Base-by-base conservation (phyloP, 306 rosid genomes). In the Inga leiocalycina region DNA sequence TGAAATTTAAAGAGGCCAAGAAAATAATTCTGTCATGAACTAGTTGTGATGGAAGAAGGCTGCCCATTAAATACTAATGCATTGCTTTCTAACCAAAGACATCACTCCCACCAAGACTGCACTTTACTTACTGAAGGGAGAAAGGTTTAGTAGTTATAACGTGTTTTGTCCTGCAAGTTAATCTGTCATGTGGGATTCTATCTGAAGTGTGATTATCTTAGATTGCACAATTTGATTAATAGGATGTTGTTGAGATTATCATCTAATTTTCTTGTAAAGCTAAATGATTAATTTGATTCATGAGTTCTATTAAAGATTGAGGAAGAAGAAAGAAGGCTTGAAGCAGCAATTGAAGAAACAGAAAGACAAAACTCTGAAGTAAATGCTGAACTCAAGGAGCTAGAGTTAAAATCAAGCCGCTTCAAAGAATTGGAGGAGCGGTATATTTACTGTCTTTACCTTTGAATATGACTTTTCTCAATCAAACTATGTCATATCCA, bases 261-360 rank as follows among this genome's bases (percentile, higher is more conserved):
- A 75, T 79, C 27, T 74, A 84, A 54, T 64, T 86, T 62, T 83
- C 62, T 80, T 67, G 16, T 67, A 24, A 83, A 48, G 85, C 62
- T 75, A 78, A 77, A 49, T 71, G 80, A 76, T 71, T 82, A 30
- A 77, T 87, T 81, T 83, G 56, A 64, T 90, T 44, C 44, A 14
- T 84, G 79, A 48, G 67, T 88, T 75, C 62, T 79, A 59, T 86
- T 83, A 70, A 78, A 94, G 99, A 89, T 94, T 77, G 98, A 94
- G 90, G 98, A 94, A 89, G 99, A 94, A 87, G 95, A 88, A 87
- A 91, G 91, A 84, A 92, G 90, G 87, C 98, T 96, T 83, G 94
- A 92, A 88, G 98, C 93, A 2, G 93, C 97, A 82, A 94, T 92
- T 84, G 89, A 93, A 83, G 99, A 91, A 87, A 82, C 91, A 14